Evolutionary conservation across 225 moss, liverwort and hornwort species (phyloP).

Genomic region (Straminergon stramineum): DNA sequence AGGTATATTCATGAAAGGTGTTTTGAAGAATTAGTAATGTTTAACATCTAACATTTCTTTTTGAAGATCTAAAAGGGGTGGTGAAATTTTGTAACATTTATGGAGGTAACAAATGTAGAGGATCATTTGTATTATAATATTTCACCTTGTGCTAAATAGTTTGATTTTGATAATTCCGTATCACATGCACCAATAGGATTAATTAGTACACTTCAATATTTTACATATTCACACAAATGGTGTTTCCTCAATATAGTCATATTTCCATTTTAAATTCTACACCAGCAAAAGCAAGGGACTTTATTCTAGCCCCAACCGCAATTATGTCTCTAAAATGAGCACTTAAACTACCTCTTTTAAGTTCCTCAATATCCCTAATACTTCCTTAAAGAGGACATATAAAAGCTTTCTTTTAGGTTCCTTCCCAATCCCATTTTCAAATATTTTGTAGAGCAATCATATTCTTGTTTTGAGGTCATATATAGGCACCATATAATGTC

Average conservation of each 20-base stretch:
- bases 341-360: not conserved
- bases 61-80: no score
- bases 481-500: not conserved
- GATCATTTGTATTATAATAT: not conserved
- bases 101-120: not conserved
- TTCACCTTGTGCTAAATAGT: not conserved
- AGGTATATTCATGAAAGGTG: no score
- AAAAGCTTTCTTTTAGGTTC: not conserved
- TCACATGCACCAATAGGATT: not conserved
- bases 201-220: not conserved
- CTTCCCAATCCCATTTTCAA: not conserved
- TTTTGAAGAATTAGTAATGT: no score
- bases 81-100: not conserved
- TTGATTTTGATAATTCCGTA: not conserved
- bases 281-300: rapidly evolving
- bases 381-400: not conserved
- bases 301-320: not conserved
- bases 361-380: not conserved
- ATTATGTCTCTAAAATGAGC: not conserved
- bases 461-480: not conserved
- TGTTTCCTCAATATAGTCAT: not conserved
- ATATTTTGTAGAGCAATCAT: not conserved
- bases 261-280: not conserved
- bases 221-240: not conserved
- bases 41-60: no score